Percentiles rank a stretch among this genome's conserved stretches.
These are phyloP conservation scores for Didymella pomorum DNA, from an alignment of 2,329 filamentous ascomycete species.

Conservation along the genomic window DNA sequence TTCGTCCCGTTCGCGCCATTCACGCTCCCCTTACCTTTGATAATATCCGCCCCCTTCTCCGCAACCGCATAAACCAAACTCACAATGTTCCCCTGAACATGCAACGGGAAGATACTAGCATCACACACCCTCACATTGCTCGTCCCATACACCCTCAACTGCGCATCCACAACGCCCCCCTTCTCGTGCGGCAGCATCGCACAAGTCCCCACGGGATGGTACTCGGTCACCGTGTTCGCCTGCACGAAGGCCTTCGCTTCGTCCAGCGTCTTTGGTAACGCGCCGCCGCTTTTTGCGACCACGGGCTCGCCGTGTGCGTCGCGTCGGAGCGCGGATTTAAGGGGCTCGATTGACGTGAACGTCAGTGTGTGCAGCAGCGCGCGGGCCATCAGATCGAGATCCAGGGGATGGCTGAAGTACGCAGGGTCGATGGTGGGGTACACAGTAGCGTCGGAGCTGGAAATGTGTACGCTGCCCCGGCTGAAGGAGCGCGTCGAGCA, in stretches of 20 bases:
- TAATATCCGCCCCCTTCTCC: slow-evolving; percentile 42
- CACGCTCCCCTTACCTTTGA: slow-evolving; percentile 23
- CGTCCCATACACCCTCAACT: slow-evolving; percentile 43
- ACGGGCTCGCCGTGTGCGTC: slow-evolving; percentile 31
- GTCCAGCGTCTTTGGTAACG: slow-evolving; percentile 30
- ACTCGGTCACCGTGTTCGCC: slow-evolving; percentile 37
- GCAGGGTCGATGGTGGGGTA: slow-evolving; percentile 54
- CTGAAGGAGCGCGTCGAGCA: slow-evolving; percentile 49
- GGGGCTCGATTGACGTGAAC: slow-evolving; percentile 39
- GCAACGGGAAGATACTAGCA: slow-evolving; percentile 38
- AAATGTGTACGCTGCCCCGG: slow-evolving; percentile 54
- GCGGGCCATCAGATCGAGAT: slow-evolving; percentile 53
- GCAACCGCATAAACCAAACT: slow-evolving; percentile 45
- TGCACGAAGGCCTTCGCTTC: slow-evolving; percentile 32
- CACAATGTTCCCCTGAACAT: slow-evolving; percentile 41
- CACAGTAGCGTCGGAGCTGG: slow-evolving; percentile 45
- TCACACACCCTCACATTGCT: slow-evolving; percentile 41
- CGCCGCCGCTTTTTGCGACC: neutral
- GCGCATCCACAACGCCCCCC: slow-evolving; percentile 38
- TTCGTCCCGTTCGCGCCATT: slow-evolving; percentile 15
- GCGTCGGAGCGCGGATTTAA: slow-evolving; percentile 40
- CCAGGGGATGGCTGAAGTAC: slow-evolving; percentile 56
- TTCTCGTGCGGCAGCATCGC: slow-evolving; percentile 45
- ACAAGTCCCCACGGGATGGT: slow-evolving; percentile 43
- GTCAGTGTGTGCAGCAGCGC: slow-evolving; percentile 43